phyloP scores from a whole-genome alignment of 1,284 basidiomycete species.

The Earliella scabrosa region DNA sequence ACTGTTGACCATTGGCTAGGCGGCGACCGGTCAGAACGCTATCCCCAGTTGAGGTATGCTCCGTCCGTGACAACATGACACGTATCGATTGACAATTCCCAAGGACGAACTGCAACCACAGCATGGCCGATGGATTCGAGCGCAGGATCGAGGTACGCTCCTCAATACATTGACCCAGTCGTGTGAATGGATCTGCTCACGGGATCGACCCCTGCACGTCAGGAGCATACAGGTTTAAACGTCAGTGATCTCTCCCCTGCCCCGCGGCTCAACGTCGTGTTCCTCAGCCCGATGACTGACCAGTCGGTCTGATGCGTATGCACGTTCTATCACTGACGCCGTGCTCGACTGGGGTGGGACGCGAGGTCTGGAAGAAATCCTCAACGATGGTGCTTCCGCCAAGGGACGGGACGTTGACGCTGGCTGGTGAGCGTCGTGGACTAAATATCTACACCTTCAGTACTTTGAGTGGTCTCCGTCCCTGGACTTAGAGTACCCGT shows the following conservation, averaged over 20 bases:
- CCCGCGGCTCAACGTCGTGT: too few relatives aligned
- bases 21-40: constrained; percentile 70
- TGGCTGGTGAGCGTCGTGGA: too few relatives aligned
- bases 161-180: constrained; percentile 1
- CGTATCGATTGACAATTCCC: constrained; percentile 11
- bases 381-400: too few relatives aligned
- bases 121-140: constrained; percentile 90
- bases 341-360: too few relatives aligned
- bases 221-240: constrained; percentile 88
- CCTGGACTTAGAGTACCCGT: too few relatives aligned
- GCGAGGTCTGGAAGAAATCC: too few relatives aligned
- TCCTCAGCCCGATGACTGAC: too few relatives aligned
- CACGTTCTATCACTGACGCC: too few relatives aligned
- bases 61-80: constrained; percentile 1
- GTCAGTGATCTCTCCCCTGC: constrained; percentile 27
- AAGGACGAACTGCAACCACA: constrained; percentile 79
- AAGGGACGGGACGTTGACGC: too few relatives aligned
- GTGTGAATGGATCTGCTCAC: constrained; percentile 7
- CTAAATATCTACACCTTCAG: too few relatives aligned
- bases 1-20: constrained; percentile 86
- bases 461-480: too few relatives aligned
- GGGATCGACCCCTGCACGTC: constrained; percentile 61
- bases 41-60: constrained; percentile 82
- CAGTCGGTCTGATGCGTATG: too few relatives aligned
- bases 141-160: constrained; percentile 74